These are phyloP conservation scores for Neocallimastix lanati DNA, from an alignment of 192 early-diverging fungal species.

Conservation along the genomic window DNA sequence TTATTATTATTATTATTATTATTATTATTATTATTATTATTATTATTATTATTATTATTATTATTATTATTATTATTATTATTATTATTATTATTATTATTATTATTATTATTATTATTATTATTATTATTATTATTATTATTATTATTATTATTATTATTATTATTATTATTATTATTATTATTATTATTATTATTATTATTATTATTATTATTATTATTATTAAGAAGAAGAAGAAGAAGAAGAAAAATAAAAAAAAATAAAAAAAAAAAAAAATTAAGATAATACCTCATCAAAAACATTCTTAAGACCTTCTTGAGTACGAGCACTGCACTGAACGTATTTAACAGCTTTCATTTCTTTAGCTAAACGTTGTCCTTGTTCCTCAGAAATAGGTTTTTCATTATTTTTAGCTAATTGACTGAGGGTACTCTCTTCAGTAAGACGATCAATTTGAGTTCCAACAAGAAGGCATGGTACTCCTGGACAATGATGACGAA, in stretches of 20 bases:
- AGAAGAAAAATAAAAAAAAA: background rate
- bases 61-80: too few relatives aligned
- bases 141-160: too few relatives aligned
- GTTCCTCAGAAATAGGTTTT: slow-evolving; percentile 57
- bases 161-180: too few relatives aligned
- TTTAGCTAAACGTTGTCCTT: slow-evolving; percentile 62
- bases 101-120: too few relatives aligned
- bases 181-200: too few relatives aligned
- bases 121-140: too few relatives aligned
- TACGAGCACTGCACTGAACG: slow-evolving; percentile 80
- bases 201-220: too few relatives aligned
- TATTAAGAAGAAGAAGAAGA: too few relatives aligned
- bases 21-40: too few relatives aligned
- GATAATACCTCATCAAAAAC: slow-evolving; percentile 6
- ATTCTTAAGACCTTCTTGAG: slow-evolving; percentile 85
- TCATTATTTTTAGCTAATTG: slow-evolving; percentile 65
- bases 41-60: too few relatives aligned
- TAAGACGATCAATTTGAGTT: slow-evolving; percentile 77
- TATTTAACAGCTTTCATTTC: slow-evolving; percentile 81
- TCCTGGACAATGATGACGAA: slow-evolving; percentile 84
- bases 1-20: too few relatives aligned
- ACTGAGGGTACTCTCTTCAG: slow-evolving; percentile 57
- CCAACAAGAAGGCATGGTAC: slow-evolving; percentile 90
- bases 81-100: too few relatives aligned
- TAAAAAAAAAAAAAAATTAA: background rate